phyloP scores from a whole-genome alignment of 148 eudicot species.

The Persicaria maculosa region DNA sequence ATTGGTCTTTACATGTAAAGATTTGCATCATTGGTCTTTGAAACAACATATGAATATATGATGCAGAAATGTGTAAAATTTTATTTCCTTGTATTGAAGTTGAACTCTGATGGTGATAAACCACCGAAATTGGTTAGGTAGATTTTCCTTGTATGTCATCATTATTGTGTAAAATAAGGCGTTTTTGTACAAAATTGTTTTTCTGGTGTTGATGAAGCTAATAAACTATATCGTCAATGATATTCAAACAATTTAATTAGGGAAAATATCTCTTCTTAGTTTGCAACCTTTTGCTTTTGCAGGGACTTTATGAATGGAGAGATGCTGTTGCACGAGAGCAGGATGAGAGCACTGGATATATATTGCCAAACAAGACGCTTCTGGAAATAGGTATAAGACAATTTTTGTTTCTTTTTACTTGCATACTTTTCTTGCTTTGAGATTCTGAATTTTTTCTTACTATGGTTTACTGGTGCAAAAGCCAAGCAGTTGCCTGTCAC shows the following conservation, averaged over 20 bases:
- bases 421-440: neutral
- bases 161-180: neutral
- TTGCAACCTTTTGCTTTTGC: slow-evolving; percentile 9
- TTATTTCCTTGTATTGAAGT: neutral
- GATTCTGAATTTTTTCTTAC: slow-evolving; percentile 14
- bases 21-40: neutral
- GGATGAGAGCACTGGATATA: slow-evolving; percentile 98
- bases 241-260: neutral
- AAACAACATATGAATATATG: neutral
- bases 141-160: neutral
- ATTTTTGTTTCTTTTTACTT: neutral
- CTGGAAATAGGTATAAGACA: slow-evolving; percentile 67
- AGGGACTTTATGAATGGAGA: slow-evolving; percentile 97
- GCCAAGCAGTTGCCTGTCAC: slow-evolving; percentile 98
- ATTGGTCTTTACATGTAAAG: neutral
- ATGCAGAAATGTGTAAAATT: neutral
- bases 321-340: slow-evolving; percentile 85
- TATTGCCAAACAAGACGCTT: slow-evolving; percentile 82
- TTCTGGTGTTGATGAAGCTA: neutral
- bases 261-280: neutral
- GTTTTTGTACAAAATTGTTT: neutral
- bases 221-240: neutral
- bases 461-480: slow-evolving; percentile 24
- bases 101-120: neutral
- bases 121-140: neutral